phyloP scores from a whole-genome alignment of 345 rosid genomes.

The Dipteronia dyeriana region DNA sequence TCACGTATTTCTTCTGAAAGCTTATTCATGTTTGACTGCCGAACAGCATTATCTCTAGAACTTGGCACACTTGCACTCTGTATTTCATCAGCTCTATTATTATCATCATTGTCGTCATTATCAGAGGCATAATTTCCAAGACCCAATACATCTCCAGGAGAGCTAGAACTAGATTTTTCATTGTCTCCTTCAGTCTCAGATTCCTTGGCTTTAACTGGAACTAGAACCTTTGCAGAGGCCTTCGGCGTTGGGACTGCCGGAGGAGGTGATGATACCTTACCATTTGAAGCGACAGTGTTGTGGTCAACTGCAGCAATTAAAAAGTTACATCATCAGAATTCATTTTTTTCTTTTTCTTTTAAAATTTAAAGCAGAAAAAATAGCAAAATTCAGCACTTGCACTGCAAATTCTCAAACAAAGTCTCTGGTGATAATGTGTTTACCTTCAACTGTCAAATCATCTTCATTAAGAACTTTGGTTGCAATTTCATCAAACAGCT shows the following conservation, averaged over 20 bases:
- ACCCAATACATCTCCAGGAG: constrained; percentile 80
- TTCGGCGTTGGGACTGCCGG: constrained; percentile 40
- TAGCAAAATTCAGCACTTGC: constrained; percentile 15
- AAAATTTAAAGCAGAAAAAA: not conserved
- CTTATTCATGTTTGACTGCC: constrained; percentile 37
- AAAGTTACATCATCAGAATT: constrained; percentile 4
- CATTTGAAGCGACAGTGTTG: constrained; percentile 34
- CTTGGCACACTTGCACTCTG: constrained; percentile 40
- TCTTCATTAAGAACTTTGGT: constrained; percentile 85
- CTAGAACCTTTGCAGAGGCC: constrained; percentile 54
- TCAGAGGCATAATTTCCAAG: constrained; percentile 94
- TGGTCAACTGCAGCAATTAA: constrained; percentile 45
- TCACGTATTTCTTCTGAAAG: constrained; percentile 30
- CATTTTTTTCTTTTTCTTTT: not conserved
- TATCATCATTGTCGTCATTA: constrained; percentile 53
- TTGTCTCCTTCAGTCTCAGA: constrained; percentile 34
- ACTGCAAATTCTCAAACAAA: constrained; percentile 9
- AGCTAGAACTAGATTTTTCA: constrained; percentile 57
- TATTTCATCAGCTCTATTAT: constrained; percentile 40
- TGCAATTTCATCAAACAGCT: constrained; percentile 93
- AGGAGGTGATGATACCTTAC: constrained; percentile 40
- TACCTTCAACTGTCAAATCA: constrained; percentile 59
- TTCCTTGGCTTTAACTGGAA: constrained; percentile 45
- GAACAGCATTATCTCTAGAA: constrained; percentile 32
- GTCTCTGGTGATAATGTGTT: constrained; percentile 15